Evolutionary conservation across 2,329 filamentous ascomycete genomes (phyloP).

Genomic region (Microdochium trichocladiopsis): DNA sequence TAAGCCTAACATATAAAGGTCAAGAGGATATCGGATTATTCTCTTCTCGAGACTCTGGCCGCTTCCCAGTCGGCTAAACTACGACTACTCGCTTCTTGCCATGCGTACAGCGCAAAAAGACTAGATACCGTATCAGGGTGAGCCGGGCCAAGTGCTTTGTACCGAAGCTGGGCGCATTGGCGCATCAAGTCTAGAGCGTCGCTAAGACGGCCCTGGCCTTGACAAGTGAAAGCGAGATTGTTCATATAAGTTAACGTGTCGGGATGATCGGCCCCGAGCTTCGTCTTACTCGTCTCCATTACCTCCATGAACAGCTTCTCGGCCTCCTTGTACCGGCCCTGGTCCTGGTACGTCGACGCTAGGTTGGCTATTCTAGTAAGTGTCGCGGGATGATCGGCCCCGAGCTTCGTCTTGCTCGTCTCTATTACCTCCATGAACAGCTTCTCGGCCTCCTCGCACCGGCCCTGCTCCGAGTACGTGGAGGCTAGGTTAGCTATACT

Average conservation of each 20-base stretch:
- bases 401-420: constrained; percentile 1
- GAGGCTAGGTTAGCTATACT: constrained; percentile 1
- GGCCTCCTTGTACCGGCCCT: neutral
- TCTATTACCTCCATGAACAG: constrained; percentile 3
- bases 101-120: neutral
- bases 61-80: neutral
- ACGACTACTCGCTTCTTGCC: neutral
- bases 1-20: too few species aligned
- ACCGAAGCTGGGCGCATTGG: constrained; percentile 1
- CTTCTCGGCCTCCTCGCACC: constrained; percentile 5
- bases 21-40: neutral
- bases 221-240: constrained; percentile 2
- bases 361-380: constrained; percentile 4
- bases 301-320: constrained; percentile 1
- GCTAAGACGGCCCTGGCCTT: constrained; percentile 1
- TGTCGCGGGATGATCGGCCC: constrained; percentile 3
- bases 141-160: constrained; percentile 8
- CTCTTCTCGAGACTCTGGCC: neutral
- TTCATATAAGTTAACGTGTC: constrained; percentile 2
- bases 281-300: constrained; percentile 1
- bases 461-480: too few species aligned
- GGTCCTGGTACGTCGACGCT: too few species aligned
- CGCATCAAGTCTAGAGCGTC: constrained; percentile 5
- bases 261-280: constrained; percentile 1
- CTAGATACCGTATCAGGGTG: constrained; percentile 6